Evolutionary conservation across 139 green algal genomes (phyloP).

Genomic region (Spirogloea muscicola): DNA sequence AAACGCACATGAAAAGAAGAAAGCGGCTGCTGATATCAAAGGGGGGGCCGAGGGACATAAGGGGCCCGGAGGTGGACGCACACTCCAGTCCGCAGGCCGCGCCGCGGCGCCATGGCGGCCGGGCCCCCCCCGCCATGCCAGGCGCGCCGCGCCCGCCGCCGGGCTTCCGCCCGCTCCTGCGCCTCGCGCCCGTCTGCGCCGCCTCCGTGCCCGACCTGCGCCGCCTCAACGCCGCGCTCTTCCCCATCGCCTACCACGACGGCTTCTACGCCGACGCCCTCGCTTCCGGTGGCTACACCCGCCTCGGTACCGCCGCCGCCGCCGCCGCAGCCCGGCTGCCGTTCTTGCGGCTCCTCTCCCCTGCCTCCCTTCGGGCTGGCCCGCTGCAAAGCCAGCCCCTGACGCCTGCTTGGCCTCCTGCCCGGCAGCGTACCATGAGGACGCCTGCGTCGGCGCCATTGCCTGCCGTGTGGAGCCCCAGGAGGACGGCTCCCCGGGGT

Average conservation of each 20-base stretch:
- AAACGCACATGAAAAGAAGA: too few species aligned
- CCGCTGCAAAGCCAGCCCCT: too few species aligned
- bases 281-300: constrained; percentile 24
- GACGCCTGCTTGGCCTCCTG: too few species aligned
- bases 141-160: too few species aligned
- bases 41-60: too few species aligned
- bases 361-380: not conserved
- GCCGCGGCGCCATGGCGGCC: too few species aligned
- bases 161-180: too few species aligned
- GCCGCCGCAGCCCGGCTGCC: not conserved
- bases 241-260: constrained; percentile 47
- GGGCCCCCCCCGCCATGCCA: too few species aligned
- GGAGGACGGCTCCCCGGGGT: constrained; percentile 23
- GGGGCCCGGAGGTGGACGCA: too few species aligned
- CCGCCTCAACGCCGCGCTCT: constrained; percentile 41
- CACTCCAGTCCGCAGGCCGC: too few species aligned
- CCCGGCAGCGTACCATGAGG: constrained; percentile 54
- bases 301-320: constrained; percentile 20
- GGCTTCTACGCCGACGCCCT: constrained; percentile 44
- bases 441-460: constrained; percentile 62
- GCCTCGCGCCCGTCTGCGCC: too few species aligned
- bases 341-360: not conserved
- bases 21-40: too few species aligned
- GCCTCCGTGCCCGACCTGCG: constrained; percentile 39
- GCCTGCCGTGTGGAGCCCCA: constrained; percentile 62